A percentile compares a stretch with the other conserved stretches of the same genome.
Conservation (phyloP, 2,329 filamentous ascomycete species). For the Pezicula rhizophila region DNA sequence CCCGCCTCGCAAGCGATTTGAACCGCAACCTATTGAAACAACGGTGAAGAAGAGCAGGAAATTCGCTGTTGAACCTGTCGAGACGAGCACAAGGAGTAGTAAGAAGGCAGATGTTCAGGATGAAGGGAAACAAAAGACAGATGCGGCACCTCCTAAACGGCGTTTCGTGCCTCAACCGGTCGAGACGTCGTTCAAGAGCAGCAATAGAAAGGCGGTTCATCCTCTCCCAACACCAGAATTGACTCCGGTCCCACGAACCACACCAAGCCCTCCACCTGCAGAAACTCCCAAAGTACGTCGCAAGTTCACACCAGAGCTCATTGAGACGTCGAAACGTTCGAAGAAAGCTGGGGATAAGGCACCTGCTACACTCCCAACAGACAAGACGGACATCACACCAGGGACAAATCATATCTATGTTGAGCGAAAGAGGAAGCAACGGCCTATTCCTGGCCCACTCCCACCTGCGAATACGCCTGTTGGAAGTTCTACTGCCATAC, state of each 20-base stretch:
- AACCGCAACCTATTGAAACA: constrained; percentile 28
- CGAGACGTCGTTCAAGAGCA: constrained; percentile 63
- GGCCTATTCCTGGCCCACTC: constrained; percentile 26
- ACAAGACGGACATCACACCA: constrained; percentile 68
- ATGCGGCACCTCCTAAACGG: constrained; percentile 36
- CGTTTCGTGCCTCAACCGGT: constrained; percentile 65
- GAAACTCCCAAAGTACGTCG: constrained; percentile 30
- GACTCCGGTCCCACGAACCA: constrained; percentile 36
- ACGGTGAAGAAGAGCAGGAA: constrained; percentile 30
- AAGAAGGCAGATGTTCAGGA: constrained; percentile 22
- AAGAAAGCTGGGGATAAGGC: constrained; percentile 59
- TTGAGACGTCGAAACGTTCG: constrained; percentile 71
- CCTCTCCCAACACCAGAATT: constrained; percentile 47
- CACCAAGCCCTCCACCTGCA: constrained; percentile 19
- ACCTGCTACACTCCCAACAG: constrained; percentile 55
- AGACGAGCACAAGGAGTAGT: constrained; percentile 35
- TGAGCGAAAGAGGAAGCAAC: constrained; percentile 8
- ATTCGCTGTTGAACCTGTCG: constrained; percentile 35
- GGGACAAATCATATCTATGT: constrained; percentile 27
- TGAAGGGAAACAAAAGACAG: constrained; percentile 18
- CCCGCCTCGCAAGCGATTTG: constrained; percentile 22
- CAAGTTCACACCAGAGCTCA: constrained; percentile 70
- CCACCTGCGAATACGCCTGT: constrained; percentile 43
- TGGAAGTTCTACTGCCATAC: constrained; percentile 27
- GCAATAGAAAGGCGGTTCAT: constrained; percentile 34